Conservation (phyloP, 352 stramenopile species). For the Phytophthora crassamura region DNA sequence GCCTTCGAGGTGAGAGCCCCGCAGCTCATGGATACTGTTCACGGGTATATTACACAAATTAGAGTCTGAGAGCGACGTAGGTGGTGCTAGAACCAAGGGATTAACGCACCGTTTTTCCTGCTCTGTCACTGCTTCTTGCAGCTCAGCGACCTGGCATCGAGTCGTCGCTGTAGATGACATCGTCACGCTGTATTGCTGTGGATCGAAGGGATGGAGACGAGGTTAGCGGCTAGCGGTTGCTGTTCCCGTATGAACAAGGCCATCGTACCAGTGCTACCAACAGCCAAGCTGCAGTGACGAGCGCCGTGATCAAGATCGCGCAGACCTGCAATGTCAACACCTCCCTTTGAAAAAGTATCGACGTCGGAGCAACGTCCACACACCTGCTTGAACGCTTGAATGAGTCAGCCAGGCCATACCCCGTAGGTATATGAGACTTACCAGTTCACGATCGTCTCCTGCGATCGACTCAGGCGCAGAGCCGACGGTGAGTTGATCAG, state of each 20-base stretch:
- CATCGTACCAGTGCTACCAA: slow-evolving; percentile 56
- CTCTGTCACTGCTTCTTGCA: slow-evolving; percentile 26
- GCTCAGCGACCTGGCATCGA: slow-evolving; percentile 16
- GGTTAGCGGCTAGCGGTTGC: not conserved
- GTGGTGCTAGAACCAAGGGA: not conserved
- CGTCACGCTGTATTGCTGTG: slow-evolving; percentile 35
- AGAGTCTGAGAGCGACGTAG: not conserved
- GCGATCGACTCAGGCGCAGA: slow-evolving; percentile 47
- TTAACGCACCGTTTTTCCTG: slow-evolving; percentile 27
- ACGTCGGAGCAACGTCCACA: slow-evolving; percentile 28
- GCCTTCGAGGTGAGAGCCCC: slow-evolving; percentile 46
- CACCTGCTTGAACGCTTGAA: slow-evolving; percentile 23
- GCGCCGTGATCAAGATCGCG: slow-evolving; percentile 44
- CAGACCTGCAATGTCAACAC: slow-evolving; percentile 40
- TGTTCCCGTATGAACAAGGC: not conserved
- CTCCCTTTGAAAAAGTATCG: slow-evolving; percentile 23
- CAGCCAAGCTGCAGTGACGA: slow-evolving; percentile 60
- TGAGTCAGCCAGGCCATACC: not conserved
- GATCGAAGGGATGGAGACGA: not conserved
- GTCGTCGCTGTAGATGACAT: slow-evolving; percentile 20
- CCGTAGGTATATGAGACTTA: slow-evolving; percentile 10
- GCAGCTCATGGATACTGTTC: slow-evolving; percentile 51
- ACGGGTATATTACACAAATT: not conserved
- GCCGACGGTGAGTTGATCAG: slow-evolving; percentile 54
- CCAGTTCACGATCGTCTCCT: slow-evolving; percentile 46